Percentiles rank a stretch among this genome's conserved stretches.
Conservation (phyloP, 1,284 basidiomycete genomes). For the Chondrostereum purpureum region DNA sequence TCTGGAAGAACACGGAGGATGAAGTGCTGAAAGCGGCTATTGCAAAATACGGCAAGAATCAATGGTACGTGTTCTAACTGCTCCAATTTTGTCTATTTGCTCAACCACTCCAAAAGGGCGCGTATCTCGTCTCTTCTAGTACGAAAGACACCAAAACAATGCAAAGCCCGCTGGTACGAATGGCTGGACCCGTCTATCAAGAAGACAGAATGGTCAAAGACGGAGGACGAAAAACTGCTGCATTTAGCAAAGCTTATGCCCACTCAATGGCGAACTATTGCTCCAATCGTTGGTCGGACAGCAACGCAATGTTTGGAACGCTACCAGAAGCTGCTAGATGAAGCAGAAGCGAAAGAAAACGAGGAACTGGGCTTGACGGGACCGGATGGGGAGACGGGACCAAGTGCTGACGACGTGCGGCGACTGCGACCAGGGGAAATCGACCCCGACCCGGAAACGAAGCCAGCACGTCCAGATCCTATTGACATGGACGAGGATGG, state of each 20-base stretch:
- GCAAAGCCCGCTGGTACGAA: conserved; percentile 99
- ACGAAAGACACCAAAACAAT: conserved; percentile 98
- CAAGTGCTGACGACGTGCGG: conserved; percentile 87
- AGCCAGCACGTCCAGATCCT: conserved; percentile 95
- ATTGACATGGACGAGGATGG: conserved; percentile 99
- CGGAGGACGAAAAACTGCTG: conserved; percentile 96
- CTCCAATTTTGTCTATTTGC: conserved; percentile 8
- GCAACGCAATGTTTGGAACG: conserved; percentile 98
- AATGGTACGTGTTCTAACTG: conserved; percentile 57
- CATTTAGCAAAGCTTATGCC: conserved; percentile 99
- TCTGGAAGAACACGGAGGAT: conserved; percentile 82
- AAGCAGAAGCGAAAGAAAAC: conserved; percentile 92
- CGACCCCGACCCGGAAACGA: conserved; percentile 98
- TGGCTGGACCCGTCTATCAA: conserved; percentile 99
- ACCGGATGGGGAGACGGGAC: conserved; percentile 74
- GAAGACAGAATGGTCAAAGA: conserved; percentile 99
- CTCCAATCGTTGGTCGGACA: conserved; percentile 97
- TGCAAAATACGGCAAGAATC: conserved; percentile 96
- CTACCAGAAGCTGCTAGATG: conserved; percentile 96
- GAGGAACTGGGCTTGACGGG: conserved; percentile 89
- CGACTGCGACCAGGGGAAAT: conserved; percentile 93
- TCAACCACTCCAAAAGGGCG: conserved; percentile 54
- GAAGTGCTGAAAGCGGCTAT: conserved; percentile 97
- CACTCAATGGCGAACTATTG: conserved; percentile 99
- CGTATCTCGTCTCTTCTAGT: conserved; percentile 97